Percentiles rank a stretch among this genome's conserved stretches.
phyloP scores from a whole-genome alignment of 2,329 filamentous ascomycete species.

The Tothia fuscella region DNA sequence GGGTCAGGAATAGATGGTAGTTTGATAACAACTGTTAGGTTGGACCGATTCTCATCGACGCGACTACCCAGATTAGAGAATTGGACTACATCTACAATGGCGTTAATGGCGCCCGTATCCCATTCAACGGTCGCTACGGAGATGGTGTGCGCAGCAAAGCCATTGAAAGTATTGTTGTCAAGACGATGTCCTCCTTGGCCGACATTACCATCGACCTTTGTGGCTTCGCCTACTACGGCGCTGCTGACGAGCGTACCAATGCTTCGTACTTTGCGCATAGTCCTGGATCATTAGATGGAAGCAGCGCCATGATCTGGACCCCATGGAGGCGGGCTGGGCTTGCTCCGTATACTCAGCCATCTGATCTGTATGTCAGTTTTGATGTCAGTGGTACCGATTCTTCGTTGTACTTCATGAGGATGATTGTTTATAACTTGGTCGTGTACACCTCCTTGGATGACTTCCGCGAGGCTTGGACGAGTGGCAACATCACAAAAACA shows the following conservation, averaged over 20 bases:
- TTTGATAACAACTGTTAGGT: too few species aligned
- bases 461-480: constrained; percentile 27
- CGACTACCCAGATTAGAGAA: too few species aligned
- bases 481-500: constrained; percentile 26
- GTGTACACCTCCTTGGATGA: constrained; percentile 26
- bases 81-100: neutral
- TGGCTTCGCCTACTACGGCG: neutral
- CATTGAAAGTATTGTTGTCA: neutral
- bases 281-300: constrained; percentile 19
- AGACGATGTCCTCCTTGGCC: neutral
- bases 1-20: too few species aligned
- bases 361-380: constrained; percentile 35
- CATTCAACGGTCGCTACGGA: neutral
- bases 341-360: constrained; percentile 29
- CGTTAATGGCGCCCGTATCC: neutral
- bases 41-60: too few species aligned
- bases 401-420: constrained; percentile 30
- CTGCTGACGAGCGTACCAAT: neutral
- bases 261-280: too few species aligned
- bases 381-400: constrained; percentile 34
- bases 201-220: neutral
- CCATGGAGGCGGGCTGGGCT: too few species aligned
- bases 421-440: constrained; percentile 31
- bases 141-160: neutral
- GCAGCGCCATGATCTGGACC: too few species aligned